Evolutionary conservation across 2,329 filamentous ascomycete genomes (phyloP), one percentile per base, ranked within the genome.

Genomic region (Zymoseptoria brevis): DNA sequence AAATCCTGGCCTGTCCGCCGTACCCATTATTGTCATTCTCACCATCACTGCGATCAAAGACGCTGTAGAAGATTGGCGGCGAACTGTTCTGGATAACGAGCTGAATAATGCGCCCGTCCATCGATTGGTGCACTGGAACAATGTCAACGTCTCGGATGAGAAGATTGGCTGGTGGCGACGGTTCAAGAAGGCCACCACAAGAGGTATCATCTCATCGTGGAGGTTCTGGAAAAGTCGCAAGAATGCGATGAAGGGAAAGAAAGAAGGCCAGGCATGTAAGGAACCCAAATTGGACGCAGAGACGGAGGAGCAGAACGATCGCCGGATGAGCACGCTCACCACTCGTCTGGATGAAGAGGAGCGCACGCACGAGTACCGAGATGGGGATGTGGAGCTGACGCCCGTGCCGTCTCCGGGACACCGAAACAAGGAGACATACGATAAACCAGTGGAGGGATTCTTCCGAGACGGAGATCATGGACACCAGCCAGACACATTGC

Each of bases 41-140:
- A 77, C 83, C 61, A 83, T 96, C 57, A 99, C 94, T 1, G 87
- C 90, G 26, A 83, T 96, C 74, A 99, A 97, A 75, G 94, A 99
- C 73, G 94, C 87, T 19, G 87, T 97, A 64, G 94, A 99, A 75
- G 94, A 99, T 76, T 97, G 90, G 79, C 84, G 94, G 67, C 83
- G 94, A 75, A 97, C 93, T 0, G 80, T 91, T 50, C 85, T 96
- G 50, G 94, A 99, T 72, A 96, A 87, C 64, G 89, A 96, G 69
- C 81, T 99, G 62, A 99, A 99, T 76, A 97, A 99, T 72, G 94
- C 94, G 2, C 89, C 92, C 0, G 90, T 97, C 8, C 93, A 99
- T 75, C 86, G 93, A 60, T 79, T 99, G 19, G 80, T 90, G 11
- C 87, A 92, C 63, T 97, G 89, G 87, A 82, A 87, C 66, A 99